phyloP scores from a whole-genome alignment of 345 rosid species.

The Aquilaria malaccensis region DNA sequence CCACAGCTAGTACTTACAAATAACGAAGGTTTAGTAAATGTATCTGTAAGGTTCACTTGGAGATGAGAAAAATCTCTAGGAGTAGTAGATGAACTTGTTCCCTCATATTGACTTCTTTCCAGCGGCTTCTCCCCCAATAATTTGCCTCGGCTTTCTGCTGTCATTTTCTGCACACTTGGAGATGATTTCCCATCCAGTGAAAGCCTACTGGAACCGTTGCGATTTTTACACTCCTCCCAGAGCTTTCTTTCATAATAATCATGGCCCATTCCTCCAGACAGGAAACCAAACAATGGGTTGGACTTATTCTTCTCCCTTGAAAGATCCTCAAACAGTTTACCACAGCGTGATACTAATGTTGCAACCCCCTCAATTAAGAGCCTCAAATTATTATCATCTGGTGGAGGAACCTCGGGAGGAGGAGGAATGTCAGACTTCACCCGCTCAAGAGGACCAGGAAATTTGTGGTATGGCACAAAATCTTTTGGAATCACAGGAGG shows the following conservation, averaged over 20 bases:
- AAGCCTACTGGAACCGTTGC: constrained; percentile 39
- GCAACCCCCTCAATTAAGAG: constrained; percentile 89
- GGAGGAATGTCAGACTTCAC: constrained; percentile 37
- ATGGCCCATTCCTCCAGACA: constrained; percentile 74
- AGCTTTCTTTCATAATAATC: constrained; percentile 75
- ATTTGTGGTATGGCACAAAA: constrained; percentile 72
- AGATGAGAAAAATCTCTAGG: constrained; percentile 49
- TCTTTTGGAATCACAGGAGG: constrained; percentile 78
- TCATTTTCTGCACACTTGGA: constrained; percentile 49
- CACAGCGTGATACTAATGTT: constrained; percentile 87
- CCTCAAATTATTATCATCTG: constrained; percentile 64
- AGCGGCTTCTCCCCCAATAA: constrained; percentile 85
- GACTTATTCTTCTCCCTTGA: constrained; percentile 86
- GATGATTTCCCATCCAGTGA: constrained; percentile 46
- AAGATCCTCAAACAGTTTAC: constrained; percentile 92
- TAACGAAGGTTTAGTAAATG: constrained; percentile 69
- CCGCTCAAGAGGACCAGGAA: constrained; percentile 50
- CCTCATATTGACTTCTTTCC: constrained; percentile 53
- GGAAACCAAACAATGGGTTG: constrained; percentile 84
- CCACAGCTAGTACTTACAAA: constrained; percentile 41
- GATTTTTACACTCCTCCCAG: constrained; percentile 88
- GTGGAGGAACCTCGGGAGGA: constrained; percentile 72
- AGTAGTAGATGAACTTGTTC: constrained; percentile 25
- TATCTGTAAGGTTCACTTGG: constrained; percentile 69
- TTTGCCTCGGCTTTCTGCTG: constrained; percentile 84